Evolutionary conservation across 345 rosid species (phyloP).

Genomic region (Adansonia digitata): DNA sequence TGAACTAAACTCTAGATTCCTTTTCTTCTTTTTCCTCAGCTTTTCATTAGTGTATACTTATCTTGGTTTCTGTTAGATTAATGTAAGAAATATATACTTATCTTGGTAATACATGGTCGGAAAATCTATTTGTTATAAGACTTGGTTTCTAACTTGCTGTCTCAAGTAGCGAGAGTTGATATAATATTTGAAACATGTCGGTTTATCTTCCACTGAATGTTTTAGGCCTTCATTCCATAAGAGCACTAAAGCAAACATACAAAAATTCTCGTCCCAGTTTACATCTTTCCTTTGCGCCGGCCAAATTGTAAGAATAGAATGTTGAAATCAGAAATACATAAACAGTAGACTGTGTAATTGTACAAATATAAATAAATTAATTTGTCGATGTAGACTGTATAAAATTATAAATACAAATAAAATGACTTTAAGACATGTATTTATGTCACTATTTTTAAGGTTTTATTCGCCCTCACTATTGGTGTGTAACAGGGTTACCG

Average conservation of each 20-base stretch:
- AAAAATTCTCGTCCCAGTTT: too few relatives aligned
- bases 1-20: constrained; percentile 14
- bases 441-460: too few relatives aligned
- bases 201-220: background rate
- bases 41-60: background rate
- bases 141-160: background rate
- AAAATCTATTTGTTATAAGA: background rate
- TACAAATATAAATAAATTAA: too few relatives aligned
- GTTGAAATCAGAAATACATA: too few relatives aligned
- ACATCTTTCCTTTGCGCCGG: too few relatives aligned
- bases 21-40: background rate
- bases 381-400: too few relatives aligned
- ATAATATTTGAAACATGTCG: background rate
- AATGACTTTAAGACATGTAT: too few relatives aligned
- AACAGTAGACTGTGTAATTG: too few relatives aligned
- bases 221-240: background rate
- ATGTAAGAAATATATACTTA: background rate
- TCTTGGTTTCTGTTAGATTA: background rate
- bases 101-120: background rate
- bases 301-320: too few relatives aligned
- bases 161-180: background rate
- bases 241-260: background rate
- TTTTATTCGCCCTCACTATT: too few relatives aligned
- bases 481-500: too few relatives aligned
- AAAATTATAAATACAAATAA: too few relatives aligned